Conservation (phyloP, 83 land plant species). For the Diphasiastrum complanatum region DNA sequence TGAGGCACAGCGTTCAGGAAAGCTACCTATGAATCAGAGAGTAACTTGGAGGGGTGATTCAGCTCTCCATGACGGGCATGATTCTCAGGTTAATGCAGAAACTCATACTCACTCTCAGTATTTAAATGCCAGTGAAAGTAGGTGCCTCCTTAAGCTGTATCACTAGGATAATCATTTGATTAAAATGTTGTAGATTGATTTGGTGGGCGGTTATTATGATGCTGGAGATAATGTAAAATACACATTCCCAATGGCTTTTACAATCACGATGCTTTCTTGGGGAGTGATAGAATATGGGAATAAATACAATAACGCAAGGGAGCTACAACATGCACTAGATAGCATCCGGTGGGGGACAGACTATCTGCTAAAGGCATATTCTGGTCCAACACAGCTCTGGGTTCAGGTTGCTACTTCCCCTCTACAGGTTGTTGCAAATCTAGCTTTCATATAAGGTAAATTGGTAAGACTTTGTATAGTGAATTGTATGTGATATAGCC, state of each 20-base stretch:
- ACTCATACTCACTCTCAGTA: no score
- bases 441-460: no score
- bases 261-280: conserved; percentile 27
- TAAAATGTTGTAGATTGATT: conserved; percentile 15
- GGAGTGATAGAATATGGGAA: conserved; percentile 15
- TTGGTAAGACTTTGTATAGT: no score
- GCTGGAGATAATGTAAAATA: conserved; percentile 34
- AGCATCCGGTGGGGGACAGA: conserved; percentile 26
- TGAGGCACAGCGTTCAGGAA: conserved; percentile 43
- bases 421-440: no score
- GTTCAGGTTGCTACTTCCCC: conserved; percentile 24
- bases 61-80: conserved; percentile 35
- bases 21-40: conserved; percentile 29
- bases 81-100: no score
- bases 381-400: conserved; percentile 24
- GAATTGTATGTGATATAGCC: no score
- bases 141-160: no score
- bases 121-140: no score
- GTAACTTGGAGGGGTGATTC: conserved; percentile 40
- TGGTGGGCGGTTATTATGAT: conserved; percentile 28
- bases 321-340: conserved; percentile 15
- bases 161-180: no score
- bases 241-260: conserved; percentile 30
- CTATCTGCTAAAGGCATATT: conserved; percentile 22
- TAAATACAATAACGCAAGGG: not conserved